Conservation (phyloP, 2,329 filamentous ascomycete species). For the Coleophoma cylindrospora region DNA sequence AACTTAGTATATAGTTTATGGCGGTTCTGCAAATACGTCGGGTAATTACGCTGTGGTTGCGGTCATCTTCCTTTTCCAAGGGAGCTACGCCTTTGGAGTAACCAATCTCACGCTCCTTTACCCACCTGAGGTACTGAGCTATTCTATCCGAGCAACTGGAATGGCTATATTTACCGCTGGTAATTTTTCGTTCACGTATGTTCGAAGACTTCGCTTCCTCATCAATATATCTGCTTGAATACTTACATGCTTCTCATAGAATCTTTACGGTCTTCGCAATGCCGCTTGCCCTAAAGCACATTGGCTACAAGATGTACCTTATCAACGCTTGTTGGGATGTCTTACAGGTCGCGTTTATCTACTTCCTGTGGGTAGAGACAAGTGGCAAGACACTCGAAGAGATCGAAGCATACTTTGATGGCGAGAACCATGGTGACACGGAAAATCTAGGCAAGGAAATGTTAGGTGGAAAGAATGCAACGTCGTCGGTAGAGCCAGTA, state of each 20-base stretch:
- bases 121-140: slow-evolving; percentile 35
- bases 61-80: slow-evolving; percentile 44
- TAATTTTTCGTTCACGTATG: background rate
- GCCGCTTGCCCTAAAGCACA: background rate
- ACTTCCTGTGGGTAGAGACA: slow-evolving; percentile 29
- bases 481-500: too few relatives aligned
- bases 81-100: slow-evolving; percentile 41
- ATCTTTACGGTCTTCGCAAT: background rate
- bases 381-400: slow-evolving; percentile 30
- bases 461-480: too few relatives aligned
- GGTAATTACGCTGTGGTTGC: slow-evolving; percentile 35
- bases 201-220: too few relatives aligned
- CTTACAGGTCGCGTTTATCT: background rate
- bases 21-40: background rate
- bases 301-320: background rate
- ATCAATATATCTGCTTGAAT: background rate
- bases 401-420: slow-evolving; percentile 17
- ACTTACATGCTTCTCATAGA: background rate
- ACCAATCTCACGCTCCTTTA: slow-evolving; percentile 41
- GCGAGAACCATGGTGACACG: background rate
- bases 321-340: slow-evolving; percentile 1
- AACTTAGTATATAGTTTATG: slow-evolving; percentile 11
- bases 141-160: background rate
- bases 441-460: background rate
- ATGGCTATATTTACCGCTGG: background rate